A percentile compares a stretch with the other conserved stretches of the same genome.
Evolutionary conservation across 2,329 filamentous ascomycete species (phyloP).

Genomic region (Alternaria alternata): DNA sequence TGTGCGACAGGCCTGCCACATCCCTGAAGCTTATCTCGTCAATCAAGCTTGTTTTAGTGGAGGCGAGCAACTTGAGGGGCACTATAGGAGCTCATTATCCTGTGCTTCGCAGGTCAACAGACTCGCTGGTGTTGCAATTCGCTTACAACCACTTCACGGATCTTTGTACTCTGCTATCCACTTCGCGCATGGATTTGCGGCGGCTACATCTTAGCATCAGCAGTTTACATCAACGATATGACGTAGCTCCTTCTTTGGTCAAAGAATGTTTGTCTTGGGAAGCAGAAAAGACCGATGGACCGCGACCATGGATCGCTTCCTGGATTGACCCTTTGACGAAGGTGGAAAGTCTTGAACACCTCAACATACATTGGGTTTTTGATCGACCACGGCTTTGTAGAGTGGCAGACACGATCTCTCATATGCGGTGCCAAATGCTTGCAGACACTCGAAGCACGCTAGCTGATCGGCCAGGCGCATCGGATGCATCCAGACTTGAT

Average conservation of each 20-base stretch:
- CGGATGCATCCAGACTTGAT: slow-evolving; percentile 1
- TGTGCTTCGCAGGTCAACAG: slow-evolving; percentile 22
- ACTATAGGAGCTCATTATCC: slow-evolving; percentile 25
- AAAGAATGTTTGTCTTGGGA: slow-evolving; percentile 24
- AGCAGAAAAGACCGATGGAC: slow-evolving; percentile 9
- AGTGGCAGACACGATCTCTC: slow-evolving; percentile 21
- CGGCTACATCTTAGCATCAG: slow-evolving; percentile 28
- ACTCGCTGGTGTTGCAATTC: slow-evolving; percentile 27
- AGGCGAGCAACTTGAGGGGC: slow-evolving; percentile 29
- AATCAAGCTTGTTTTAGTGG: slow-evolving; percentile 27
- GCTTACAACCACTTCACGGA: slow-evolving; percentile 32
- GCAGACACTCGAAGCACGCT: not conserved
- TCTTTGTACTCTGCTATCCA: slow-evolving; percentile 32
- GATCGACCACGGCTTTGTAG: slow-evolving; percentile 21
- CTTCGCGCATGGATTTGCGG: slow-evolving; percentile 25
- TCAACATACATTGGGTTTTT: slow-evolving; percentile 28
- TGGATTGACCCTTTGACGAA: slow-evolving; percentile 31
- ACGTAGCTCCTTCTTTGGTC: slow-evolving; percentile 11
- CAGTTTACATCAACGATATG: slow-evolving; percentile 15
- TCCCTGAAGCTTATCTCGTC: slow-evolving; percentile 25
- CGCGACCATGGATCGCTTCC: slow-evolving; percentile 18
- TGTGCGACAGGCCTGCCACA: slow-evolving; percentile 28
- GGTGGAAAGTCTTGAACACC: slow-evolving; percentile 19
- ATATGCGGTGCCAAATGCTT: slow-evolving; percentile 27
- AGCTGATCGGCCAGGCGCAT: not conserved